phyloP scores from a whole-genome alignment of 1,284 basidiomycete species.

The Cystobasidium pallidum region DNA sequence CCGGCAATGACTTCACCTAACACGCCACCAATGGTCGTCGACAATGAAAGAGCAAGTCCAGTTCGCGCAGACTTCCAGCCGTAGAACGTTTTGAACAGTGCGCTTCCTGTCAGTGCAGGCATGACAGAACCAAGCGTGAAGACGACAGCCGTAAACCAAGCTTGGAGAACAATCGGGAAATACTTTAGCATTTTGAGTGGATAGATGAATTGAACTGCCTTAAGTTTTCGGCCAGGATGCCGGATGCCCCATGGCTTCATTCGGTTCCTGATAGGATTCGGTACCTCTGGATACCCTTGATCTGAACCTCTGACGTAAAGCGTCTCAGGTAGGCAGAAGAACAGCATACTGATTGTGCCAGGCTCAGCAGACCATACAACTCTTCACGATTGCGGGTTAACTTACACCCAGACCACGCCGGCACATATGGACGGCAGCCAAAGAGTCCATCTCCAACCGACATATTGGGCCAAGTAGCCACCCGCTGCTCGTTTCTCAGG shows the following conservation, averaged over 20 bases:
- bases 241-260: conserved; percentile 35
- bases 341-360: conserved; percentile 12
- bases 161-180: conserved; percentile 32
- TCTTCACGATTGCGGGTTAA: not conserved
- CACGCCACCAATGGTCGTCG: conserved; percentile 38
- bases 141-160: conserved; percentile 20
- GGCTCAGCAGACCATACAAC: not conserved
- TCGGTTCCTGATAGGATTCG: conserved; percentile 21
- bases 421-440: conserved; percentile 38
- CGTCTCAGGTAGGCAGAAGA: conserved; percentile 42
- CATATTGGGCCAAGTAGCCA: conserved; percentile 41
- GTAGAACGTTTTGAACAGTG: conserved; percentile 34
- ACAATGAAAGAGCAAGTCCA: conserved; percentile 37
- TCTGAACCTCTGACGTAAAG: conserved; percentile 29
- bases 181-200: conserved; percentile 37
- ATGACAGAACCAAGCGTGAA: conserved; percentile 33
- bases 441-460: conserved; percentile 42
- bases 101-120: conserved; percentile 26
- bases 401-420: conserved; percentile 31
- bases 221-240: conserved; percentile 36
- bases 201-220: conserved; percentile 22
- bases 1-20: conserved; percentile 37
- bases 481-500: no score
- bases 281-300: conserved; percentile 34
- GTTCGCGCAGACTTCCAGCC: conserved; percentile 41